Evolutionary conservation across 352 stramenopile species (phyloP), one percentile per base, ranked within the genome.

Genomic region (Pythium coloratum): DNA sequence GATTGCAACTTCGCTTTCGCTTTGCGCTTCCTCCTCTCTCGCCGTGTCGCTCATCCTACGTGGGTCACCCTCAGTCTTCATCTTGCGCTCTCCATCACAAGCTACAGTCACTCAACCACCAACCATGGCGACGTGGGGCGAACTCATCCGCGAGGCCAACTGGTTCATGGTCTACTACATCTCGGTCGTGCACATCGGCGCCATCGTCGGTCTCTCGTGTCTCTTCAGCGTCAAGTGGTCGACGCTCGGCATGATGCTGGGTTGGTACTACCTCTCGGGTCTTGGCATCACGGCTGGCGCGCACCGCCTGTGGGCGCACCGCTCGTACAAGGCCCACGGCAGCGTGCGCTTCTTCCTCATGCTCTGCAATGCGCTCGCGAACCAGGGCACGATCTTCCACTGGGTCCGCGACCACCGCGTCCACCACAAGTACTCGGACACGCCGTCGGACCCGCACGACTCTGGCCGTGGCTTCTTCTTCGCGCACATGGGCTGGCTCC

Each of bases 371-470:
- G 97, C 92, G 24, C 89, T 99, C 62, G 97, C 97, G 49, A 99
- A 99, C 80, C 97, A 99, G 80, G 97, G 97, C 64, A 98, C 87
- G 34, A 99, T 99, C 73, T 99, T 97, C 81, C 97, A 99, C 81
- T 99, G 97, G 97, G 84, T 86, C 9, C 93, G 97, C 38, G 97
- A 99, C 81, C 97, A 99, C 84, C 92, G 97, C 59, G 97, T 99
- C 33, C 97, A 99, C 80, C 97, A 99, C 92, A 99, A 99, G 81
- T 98, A 98, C 81, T 98, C 93, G 58, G 96, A 99, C 77, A 98
- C 95, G 16, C 78, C 90, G 20, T 88, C 88, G 4, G 92, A 97
- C 64, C 93, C 93, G 51, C 97, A 99, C 84, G 91, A 99, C 78
- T 98, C 97, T 9, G 96, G 81, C 30, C 86, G 96, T n/a, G 97